Evolutionary conservation across 352 stramenopile species (phyloP).

Genomic region (Phytopythium delawarense): DNA sequence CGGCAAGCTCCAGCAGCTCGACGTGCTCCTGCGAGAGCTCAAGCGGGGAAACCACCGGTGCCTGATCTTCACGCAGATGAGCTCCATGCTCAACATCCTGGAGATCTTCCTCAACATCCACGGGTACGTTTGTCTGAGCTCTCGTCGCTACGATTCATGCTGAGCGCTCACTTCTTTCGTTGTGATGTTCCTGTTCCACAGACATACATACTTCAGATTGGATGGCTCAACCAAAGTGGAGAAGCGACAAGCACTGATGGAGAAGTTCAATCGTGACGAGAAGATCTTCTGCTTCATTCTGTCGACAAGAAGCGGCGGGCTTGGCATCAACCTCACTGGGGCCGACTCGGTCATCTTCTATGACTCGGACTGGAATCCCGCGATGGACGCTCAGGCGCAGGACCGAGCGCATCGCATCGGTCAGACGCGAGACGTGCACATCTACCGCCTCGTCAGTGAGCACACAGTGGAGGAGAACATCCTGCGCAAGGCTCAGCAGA

Average conservation of each 20-base stretch:
- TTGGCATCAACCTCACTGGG: conserved; percentile 98
- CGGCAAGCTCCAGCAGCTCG: conserved; percentile 88
- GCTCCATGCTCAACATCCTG: conserved; percentile 98
- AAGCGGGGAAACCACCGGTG: conserved; percentile 92
- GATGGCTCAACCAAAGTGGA: conserved; percentile 97
- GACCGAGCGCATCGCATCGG: conserved; percentile 97
- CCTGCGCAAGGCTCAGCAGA: conserved; percentile 97
- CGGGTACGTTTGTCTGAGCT: conserved; percentile 32
- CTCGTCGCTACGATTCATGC: background rate
- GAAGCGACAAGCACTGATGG: conserved; percentile 95
- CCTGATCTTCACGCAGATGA: conserved; percentile 99
- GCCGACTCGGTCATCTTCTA: conserved; percentile 94
- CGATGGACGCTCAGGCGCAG: conserved; percentile 94
- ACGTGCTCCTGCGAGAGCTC: conserved; percentile 93
- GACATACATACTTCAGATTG: conserved; percentile 96
- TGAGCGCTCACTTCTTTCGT: background rate
- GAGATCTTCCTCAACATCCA: conserved; percentile 98
- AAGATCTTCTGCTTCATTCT: conserved; percentile 99
- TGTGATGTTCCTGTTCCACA: conserved; percentile 1
- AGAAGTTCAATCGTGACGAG: conserved; percentile 97
- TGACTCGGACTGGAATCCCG: conserved; percentile 93
- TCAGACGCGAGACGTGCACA: conserved; percentile 98
- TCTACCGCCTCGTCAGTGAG: conserved; percentile 97
- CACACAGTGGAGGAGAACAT: conserved; percentile 99
- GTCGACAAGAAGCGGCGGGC: conserved; percentile 94